Evolutionary conservation across 768 basidiomycete genomes (phyloP).

Genomic region (Lentinula sp.): DNA sequence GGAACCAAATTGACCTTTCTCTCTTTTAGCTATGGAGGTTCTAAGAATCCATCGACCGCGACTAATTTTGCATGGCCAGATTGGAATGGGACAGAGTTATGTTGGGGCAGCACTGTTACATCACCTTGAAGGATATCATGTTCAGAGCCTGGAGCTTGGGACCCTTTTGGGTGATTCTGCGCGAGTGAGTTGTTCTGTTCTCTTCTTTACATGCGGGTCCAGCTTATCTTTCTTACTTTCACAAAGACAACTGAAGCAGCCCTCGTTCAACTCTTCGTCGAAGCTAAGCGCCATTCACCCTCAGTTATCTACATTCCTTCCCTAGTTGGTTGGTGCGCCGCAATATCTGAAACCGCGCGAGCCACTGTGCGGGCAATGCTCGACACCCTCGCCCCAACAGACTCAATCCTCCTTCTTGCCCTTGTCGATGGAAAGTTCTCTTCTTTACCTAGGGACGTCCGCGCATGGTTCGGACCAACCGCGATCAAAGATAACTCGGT

Average conservation of each 20-base stretch:
- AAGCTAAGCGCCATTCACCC: conserved; percentile 95
- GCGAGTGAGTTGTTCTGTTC: conserved; percentile 46
- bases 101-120: conserved; percentile 89
- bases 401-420: conserved; percentile 89
- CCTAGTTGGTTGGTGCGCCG: conserved; percentile 76
- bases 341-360: conserved; percentile 79
- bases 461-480: conserved; percentile 82
- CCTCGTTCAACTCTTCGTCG: conserved; percentile 91
- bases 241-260: conserved; percentile 82
- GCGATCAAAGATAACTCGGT: conserved; percentile 60
- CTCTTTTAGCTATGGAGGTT: conserved; percentile 75
- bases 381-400: conserved; percentile 84
- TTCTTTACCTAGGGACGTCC: conserved; percentile 75
- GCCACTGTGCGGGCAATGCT: conserved; percentile 87
- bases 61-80: conserved; percentile 70
- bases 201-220: neutral
- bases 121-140: conserved; percentile 91
- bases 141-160: conserved; percentile 91
- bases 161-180: conserved; percentile 85
- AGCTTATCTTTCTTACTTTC: neutral
- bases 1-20: conserved; percentile 4
- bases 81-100: conserved; percentile 89
- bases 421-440: conserved; percentile 74
- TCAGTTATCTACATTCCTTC: conserved; percentile 95
- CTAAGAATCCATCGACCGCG: conserved; percentile 87